Conservation (phyloP, 148 eudicot genomes). For the Camellia granthamiana region DNA sequence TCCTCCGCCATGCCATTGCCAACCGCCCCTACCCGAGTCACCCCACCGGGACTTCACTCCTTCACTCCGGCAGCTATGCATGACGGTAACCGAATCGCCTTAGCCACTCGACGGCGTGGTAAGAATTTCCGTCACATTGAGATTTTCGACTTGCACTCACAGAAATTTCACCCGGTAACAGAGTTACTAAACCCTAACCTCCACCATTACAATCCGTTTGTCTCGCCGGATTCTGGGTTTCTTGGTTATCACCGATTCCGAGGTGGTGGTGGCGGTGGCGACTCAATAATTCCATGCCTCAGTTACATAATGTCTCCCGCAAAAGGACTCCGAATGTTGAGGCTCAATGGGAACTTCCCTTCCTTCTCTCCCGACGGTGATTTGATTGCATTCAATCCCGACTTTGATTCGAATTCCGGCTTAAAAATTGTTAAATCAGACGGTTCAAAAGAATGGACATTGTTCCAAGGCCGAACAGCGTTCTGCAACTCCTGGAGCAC, state of each 20-base stretch:
- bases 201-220: slow-evolving; percentile 77
- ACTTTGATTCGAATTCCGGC: slow-evolving; percentile 42
- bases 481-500: slow-evolving; percentile 67
- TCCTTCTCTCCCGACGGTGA: slow-evolving; percentile 49
- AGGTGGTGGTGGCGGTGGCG: slow-evolving; percentile 21
- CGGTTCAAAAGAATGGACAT: slow-evolving; percentile 66
- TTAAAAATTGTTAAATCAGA: slow-evolving; percentile 56
- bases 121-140: slow-evolving; percentile 55
- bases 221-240: slow-evolving; percentile 42
- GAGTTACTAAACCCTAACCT: slow-evolving; percentile 42
- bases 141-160: slow-evolving; percentile 40
- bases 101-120: slow-evolving; percentile 52
- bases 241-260: slow-evolving; percentile 70
- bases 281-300: slow-evolving; percentile 37
- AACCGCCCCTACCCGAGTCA: slow-evolving; percentile 42
- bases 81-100: slow-evolving; percentile 34
- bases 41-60: slow-evolving; percentile 72
- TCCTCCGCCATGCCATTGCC: background rate
- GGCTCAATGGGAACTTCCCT: slow-evolving; percentile 61
- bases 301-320: slow-evolving; percentile 37
- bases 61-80: slow-evolving; percentile 73
- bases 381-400: slow-evolving; percentile 51
- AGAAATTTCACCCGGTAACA: slow-evolving; percentile 41
- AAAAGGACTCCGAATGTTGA: slow-evolving; percentile 30
- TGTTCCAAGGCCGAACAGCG: slow-evolving; percentile 41